Evolutionary conservation across 768 basidiomycete genomes (phyloP), one percentile per base, ranked within the genome.

Genomic region (Boletus rubescentipes): DNA sequence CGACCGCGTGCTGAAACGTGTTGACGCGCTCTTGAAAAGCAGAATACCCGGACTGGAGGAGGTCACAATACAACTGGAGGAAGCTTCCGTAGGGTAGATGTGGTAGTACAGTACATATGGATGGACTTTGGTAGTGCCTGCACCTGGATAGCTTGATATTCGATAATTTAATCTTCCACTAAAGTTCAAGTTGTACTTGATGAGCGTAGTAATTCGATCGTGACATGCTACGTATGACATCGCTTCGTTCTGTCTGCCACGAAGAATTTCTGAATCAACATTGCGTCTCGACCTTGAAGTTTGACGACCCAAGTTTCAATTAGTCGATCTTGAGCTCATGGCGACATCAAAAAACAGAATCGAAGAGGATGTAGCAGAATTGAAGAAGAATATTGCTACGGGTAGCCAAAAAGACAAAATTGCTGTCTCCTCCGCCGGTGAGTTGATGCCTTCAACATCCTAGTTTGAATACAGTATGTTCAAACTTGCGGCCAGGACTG

Each of bases 51-150:
- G 92, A 34, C 71, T 99, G 38, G 88, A 90, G 59, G 93, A 98
- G 72, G 71, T 99, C 54, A 91, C 89, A 3, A 87, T 99, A 60
- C 96, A 99, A 71, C 79, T 95, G 14, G 92, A 93, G 51, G 58
- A 67, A 16, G 49, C 47, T 38, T 58, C 54, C 3, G 18, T 30
- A 29, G 48, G 47, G 18, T 55, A 58, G 50, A 39, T 34, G 31
- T 39, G 40, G 14, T 53, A 37, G 26, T 40, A 26, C 51, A 43
- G 30, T 40, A 45, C n/a, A n/a, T n/a, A n/a, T 31, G 40, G 26
- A 47, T 49, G 51, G 48, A 55, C 51, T 26, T 54, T 54, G 39
- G 48, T 54, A 20, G 47, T 48, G 42, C 57, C 56, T 40, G 47
- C 21, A 50, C 29, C 57, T 57, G 45, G 42, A 51, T 57, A 56